A percentile compares a stretch with the other conserved stretches of the same genome.
Conservation (phyloP, 441 rosid species). For the Biscutella laevigata region DNA sequence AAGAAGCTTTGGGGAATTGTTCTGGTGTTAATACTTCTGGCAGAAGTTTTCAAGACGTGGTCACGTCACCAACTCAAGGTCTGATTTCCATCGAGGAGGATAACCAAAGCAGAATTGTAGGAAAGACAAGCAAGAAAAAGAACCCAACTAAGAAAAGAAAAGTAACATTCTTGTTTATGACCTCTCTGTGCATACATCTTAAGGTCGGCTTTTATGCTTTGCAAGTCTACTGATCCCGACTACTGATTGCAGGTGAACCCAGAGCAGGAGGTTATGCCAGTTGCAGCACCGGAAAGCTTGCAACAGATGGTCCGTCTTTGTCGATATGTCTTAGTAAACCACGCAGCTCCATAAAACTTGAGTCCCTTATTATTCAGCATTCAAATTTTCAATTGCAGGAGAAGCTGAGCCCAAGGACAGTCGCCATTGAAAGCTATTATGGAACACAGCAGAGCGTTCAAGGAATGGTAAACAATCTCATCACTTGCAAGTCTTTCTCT, state of each 20-base stretch:
- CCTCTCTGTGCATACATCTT: slow-evolving; percentile 8
- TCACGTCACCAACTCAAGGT: slow-evolving; percentile 57
- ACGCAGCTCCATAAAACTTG: neutral
- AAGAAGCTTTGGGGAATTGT: slow-evolving; percentile 64
- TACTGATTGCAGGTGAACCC: slow-evolving; percentile 49
- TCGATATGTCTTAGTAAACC: neutral
- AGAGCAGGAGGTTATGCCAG: slow-evolving; percentile 59
- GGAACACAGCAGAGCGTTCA: slow-evolving; percentile 56
- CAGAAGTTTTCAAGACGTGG: slow-evolving; percentile 56
- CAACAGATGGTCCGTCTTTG: slow-evolving; percentile 64
- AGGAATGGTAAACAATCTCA: slow-evolving; percentile 49
- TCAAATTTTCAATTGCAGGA: slow-evolving; percentile 37
- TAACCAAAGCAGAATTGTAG: slow-evolving; percentile 47
- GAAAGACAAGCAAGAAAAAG: slow-evolving; percentile 70
- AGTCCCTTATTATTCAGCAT: neutral
- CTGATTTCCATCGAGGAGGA: slow-evolving; percentile 71
- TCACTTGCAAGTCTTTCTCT: neutral
- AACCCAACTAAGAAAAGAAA: slow-evolving; percentile 78
- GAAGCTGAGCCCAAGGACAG: slow-evolving; percentile 61
- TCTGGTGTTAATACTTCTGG: slow-evolving; percentile 46
- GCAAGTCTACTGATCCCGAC: slow-evolving; percentile 4
- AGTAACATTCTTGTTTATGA: slow-evolving; percentile 30
- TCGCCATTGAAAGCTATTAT: slow-evolving; percentile 55
- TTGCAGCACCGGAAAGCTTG: slow-evolving; percentile 62
- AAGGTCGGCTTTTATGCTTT: too few relatives aligned